Percentiles rank a stretch among this genome's conserved stretches.
phyloP scores from a whole-genome alignment of 139 green algal species.

The Raphidocelis subcapitata region DNA sequence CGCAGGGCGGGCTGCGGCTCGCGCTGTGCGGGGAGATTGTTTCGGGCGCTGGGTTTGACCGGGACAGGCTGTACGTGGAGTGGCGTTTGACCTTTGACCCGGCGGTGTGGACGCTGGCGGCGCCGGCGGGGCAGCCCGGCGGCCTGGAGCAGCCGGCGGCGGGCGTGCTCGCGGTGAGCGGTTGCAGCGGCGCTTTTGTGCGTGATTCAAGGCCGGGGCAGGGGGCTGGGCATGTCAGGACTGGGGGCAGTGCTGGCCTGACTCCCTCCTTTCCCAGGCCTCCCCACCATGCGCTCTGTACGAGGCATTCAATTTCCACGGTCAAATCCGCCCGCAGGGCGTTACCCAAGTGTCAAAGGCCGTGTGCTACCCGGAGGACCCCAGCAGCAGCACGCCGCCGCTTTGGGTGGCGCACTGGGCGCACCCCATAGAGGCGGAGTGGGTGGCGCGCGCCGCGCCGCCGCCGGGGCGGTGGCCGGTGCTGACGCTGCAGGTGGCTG shows the following conservation, averaged over 20 bases:
- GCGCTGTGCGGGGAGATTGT: slow-evolving; percentile 56
- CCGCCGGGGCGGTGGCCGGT: slow-evolving; percentile 34
- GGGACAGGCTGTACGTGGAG: slow-evolving; percentile 60
- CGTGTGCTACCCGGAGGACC: slow-evolving; percentile 41
- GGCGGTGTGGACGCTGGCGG: slow-evolving; percentile 41
- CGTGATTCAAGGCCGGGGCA: too few species aligned
- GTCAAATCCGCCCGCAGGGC: slow-evolving; percentile 47
- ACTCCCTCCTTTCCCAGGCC: background rate
- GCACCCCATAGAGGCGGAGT: slow-evolving; percentile 64
- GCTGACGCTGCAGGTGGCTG: slow-evolving; percentile 11
- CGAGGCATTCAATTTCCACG: too few species aligned
- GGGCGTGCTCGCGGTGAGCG: slow-evolving; percentile 34
- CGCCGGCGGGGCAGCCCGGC: slow-evolving; percentile 9
- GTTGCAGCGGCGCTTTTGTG: background rate
- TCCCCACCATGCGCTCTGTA: too few species aligned
- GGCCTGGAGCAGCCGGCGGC: slow-evolving; percentile 22
- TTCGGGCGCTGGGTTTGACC: slow-evolving; percentile 43
- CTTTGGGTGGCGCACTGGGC: slow-evolving; percentile 55
- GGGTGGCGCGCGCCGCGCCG: slow-evolving; percentile 22
- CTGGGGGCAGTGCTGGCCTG: too few species aligned
- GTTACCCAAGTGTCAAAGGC: slow-evolving; percentile 50
- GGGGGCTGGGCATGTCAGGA: background rate
- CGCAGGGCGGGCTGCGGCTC: slow-evolving; percentile 32
- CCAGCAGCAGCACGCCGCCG: slow-evolving; percentile 6
- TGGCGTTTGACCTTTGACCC: slow-evolving; percentile 48